Percentiles rank a stretch among this genome's conserved stretches.
Evolutionary conservation across 2,329 filamentous ascomycete species (phyloP).

Genomic region (Coniochaeta hoffmannii): DNA sequence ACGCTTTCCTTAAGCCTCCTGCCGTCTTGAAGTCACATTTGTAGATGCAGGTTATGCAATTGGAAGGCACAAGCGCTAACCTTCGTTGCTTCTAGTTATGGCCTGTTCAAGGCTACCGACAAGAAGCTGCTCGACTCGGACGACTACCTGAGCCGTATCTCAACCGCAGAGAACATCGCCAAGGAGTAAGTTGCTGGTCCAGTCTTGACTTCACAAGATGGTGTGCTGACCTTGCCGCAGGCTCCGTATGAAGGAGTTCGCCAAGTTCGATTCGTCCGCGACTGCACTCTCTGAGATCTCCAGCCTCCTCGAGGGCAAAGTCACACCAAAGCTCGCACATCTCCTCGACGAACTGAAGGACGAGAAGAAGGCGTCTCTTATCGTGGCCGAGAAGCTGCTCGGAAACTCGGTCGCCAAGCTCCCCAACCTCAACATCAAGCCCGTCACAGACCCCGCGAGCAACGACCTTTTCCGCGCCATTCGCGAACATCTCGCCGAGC

Average conservation of each 20-base stretch:
- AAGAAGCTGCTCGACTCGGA: constrained; percentile 87
- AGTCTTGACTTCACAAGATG: neutral
- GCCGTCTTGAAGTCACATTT: neutral
- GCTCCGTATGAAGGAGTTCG: constrained; percentile 92
- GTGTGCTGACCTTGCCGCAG: constrained; percentile 32
- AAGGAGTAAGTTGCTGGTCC: constrained; percentile 60
- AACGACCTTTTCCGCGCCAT: constrained; percentile 91
- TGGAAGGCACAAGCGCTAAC: constrained; percentile 18
- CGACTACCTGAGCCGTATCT: constrained; percentile 70
- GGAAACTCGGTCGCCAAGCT: constrained; percentile 89
- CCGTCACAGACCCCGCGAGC: constrained; percentile 73
- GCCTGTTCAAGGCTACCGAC: constrained; percentile 96
- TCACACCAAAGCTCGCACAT: constrained; percentile 75
- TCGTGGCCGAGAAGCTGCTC: constrained; percentile 89
- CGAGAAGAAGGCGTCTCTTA: constrained; percentile 94
- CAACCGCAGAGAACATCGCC: constrained; percentile 76
- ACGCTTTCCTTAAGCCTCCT: constrained; percentile 2
- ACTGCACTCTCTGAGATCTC: constrained; percentile 86
- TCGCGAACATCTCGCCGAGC: constrained; percentile 78
- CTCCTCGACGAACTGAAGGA: constrained; percentile 88
- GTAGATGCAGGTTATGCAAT: neutral
- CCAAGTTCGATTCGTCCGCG: constrained; percentile 93
- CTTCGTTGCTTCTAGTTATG: constrained; percentile 60
- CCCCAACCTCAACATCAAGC: constrained; percentile 76
- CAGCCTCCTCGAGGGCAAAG: constrained; percentile 85